Percentiles rank a stretch among this genome's conserved stretches.
phyloP scores from a whole-genome alignment of 2,329 filamentous ascomycete genomes.

The Hypomyces perniciosus region DNA sequence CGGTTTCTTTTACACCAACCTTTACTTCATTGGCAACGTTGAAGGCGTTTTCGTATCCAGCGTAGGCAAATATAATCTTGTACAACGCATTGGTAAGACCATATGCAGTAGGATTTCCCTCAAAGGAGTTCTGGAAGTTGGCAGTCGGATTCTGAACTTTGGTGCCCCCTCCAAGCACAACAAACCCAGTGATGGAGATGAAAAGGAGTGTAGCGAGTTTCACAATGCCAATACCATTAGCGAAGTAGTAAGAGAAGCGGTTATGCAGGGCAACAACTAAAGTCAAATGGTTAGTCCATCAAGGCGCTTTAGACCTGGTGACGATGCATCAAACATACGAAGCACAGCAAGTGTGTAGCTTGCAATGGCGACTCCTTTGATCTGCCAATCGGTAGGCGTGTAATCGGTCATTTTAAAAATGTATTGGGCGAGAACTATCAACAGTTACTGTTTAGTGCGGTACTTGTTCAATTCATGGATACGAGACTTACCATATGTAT shows the following conservation, averaged over 20 bases:
- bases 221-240: conserved; percentile 51
- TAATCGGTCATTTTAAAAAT: conserved; percentile 51
- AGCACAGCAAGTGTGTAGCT: conserved; percentile 55
- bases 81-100: conserved; percentile 43
- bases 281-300: background rate
- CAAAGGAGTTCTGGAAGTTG: conserved; percentile 33
- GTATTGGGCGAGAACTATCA: conserved; percentile 53
- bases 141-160: conserved; percentile 25
- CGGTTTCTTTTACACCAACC: conserved; percentile 4
- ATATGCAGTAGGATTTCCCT: conserved; percentile 30
- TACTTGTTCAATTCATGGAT: background rate
- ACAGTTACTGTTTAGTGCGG: background rate
- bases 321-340: conserved; percentile 31
- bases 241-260: conserved; percentile 48
- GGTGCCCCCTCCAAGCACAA: conserved; percentile 44
- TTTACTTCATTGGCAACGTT: conserved; percentile 52
- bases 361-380: conserved; percentile 61
- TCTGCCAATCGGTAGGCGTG: conserved; percentile 52
- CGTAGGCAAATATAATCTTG: conserved; percentile 54
- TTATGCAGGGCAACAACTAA: conserved; percentile 46
- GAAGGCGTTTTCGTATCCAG: conserved; percentile 54
- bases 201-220: conserved; percentile 60
- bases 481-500: conserved; percentile 43
- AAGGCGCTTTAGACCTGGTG: background rate
- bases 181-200: conserved; percentile 54